Base-by-base conservation (phyloP, 2,329 filamentous ascomycete genomes). In the Diaporthe batatas region DNA sequence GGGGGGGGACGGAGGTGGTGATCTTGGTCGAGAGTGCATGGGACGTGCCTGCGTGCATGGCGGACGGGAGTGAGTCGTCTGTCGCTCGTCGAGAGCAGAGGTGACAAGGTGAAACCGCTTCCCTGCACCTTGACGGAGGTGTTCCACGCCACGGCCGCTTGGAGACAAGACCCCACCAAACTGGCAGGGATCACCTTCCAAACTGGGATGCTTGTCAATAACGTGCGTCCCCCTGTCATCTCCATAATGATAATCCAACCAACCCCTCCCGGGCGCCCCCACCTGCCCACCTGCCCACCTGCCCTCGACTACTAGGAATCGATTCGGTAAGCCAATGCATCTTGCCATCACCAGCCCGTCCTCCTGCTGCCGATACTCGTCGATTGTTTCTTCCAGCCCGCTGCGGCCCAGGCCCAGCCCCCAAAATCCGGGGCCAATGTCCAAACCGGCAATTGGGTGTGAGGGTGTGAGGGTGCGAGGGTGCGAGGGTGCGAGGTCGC, bases 51-150 rank as follows among this genome's bases (percentile, higher is more conserved):
- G 36, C 14, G 23, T 32, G 25, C 42, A 47, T 64, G 51, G 54
- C 57, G 25, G 68, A 29, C 11, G 53, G 34, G 67, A 32, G 53
- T 39, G 67, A 32, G 53, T 39, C 44, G 42, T 44, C 10, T 51
- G 47, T 51, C 47, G 47, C 39, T 57, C 36, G 44, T 62, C 58
- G 58, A 62, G 51, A 42, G 54, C 68, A 59, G n/a, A 32, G 32
- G 54, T 51, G 54, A 59, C 29, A 59, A 53, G 68, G 68, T 70
- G 68, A 70, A 70, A 70, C 68, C 32, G 44, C 34, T 62, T 53
- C 55, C 68, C 55, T 62, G 68, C 68, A 70, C 47, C 55, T 70
- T 49, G 68, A 62, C 49, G 39, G 55, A 62, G 55, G 49, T 44
- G 68, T 70, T 59, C 68, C 55, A 51, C 55, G 49, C 44, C 68